Percentiles rank a stretch among this genome's conserved stretches.
phyloP scores from a whole-genome alignment of 495 filamentous ascomycete genomes.

The Tetracladium setigerum region DNA sequence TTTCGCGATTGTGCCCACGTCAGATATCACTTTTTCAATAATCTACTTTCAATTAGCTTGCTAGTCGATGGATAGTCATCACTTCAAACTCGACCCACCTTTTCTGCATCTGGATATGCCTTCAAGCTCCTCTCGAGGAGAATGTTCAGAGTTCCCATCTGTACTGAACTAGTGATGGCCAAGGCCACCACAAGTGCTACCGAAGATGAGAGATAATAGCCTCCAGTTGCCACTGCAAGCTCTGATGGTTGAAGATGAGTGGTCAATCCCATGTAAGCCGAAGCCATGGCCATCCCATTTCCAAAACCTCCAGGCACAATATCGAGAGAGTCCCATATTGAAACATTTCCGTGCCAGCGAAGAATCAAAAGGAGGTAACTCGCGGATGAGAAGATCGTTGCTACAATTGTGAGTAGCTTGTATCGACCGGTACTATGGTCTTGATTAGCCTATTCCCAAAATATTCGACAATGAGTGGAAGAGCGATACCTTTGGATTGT shows the following conservation, averaged over 20 bases:
- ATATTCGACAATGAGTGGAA: background rate
- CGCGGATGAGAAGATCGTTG: constrained; percentile 39
- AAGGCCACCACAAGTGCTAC: constrained; percentile 46
- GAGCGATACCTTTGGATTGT: constrained; percentile 39
- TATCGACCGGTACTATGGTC: constrained; percentile 46
- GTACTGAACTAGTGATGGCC: constrained; percentile 38
- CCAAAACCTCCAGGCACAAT: constrained; percentile 54
- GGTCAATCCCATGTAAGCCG: constrained; percentile 50
- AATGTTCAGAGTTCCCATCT: background rate
- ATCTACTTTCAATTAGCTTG: background rate
- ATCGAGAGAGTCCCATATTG: constrained; percentile 51
- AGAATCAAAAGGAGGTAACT: constrained; percentile 49
- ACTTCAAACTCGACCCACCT: background rate
- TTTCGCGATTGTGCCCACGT: background rate
- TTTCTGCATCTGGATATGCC: background rate
- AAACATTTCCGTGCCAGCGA: constrained; percentile 55
- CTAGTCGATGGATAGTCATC: background rate
- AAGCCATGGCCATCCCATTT: constrained; percentile 41
- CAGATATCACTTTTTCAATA: constrained; percentile 5
- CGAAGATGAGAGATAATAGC: constrained; percentile 40
- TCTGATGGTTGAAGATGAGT: constrained; percentile 40
- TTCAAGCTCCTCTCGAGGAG: background rate
- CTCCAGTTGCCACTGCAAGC: constrained; percentile 46
- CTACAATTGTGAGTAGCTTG: constrained; percentile 44
- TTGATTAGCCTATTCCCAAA: background rate